Base-by-base conservation (phyloP, 345 rosid species). In the Moringa oleifera region DNA sequence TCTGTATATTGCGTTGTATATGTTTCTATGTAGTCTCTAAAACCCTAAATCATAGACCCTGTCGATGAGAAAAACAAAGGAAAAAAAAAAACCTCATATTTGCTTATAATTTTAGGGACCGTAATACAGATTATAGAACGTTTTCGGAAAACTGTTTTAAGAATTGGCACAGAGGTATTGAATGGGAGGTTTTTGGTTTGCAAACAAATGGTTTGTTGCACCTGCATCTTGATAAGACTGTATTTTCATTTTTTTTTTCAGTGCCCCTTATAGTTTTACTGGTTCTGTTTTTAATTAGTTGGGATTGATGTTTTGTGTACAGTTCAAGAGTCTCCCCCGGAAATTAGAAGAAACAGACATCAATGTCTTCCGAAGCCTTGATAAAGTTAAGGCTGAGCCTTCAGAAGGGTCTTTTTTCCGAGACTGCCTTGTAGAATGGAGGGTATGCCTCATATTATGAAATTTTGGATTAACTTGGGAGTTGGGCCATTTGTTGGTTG, bases 351-450 rank as follows among this genome's bases (percentile, higher is more conserved):
- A 81, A n/a, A 85, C 88, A 63, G 92, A 93, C 45, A 78, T 80
- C 74, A 76, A 80, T 78, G 89, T 83, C 55, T 84, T 73, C 65
- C 68, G 82, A 70, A 86, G 85, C 82, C 83, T 90, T 51, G 80
- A 85, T 45, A 78, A 75, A 71, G 63, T 79, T 24, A 93, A 90
- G 77, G 31, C 77, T 4, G 85, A 82, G 80, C 97, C 98, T 23
- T 83, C 95, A 1, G 78, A 80, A 25, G 96, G 98, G 17, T 69
- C 94, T 6, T 88, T 90, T 75, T 77, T 90, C 66, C 74, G 79
- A 60, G 98, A 90, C 45, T 83, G 91, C 61, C 97, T 93, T 23
- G 20, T 81, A 2, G 97, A 93, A 75, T 93, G 91, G 89, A 89
- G 93, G 89, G 98, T 89, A 85, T 37, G 86, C 19, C 13, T 59